Percentiles rank a stretch among this genome's conserved stretches.
phyloP scores from a whole-genome alignment of 768 basidiomycete species.

The Suillus variegatus region DNA sequence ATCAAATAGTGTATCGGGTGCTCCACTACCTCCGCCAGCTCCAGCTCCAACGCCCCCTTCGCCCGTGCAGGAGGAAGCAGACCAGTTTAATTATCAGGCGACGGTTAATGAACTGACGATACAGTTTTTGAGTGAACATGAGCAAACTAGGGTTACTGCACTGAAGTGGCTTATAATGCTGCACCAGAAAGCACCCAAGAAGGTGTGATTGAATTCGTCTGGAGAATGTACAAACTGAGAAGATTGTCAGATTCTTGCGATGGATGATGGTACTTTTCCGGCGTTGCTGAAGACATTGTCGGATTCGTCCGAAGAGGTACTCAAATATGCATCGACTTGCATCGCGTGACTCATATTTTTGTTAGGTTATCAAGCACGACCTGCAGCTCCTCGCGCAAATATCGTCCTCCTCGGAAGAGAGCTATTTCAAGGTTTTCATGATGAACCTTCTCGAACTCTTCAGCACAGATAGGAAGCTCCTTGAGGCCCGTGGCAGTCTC shows the following conservation, averaged over 20 bases:
- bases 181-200: constrained; percentile 96
- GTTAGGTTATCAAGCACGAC: constrained; percentile 92
- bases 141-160: constrained; percentile 94
- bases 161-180: constrained; percentile 98
- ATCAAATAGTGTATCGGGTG: constrained; percentile 40
- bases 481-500: constrained; percentile 91
- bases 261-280: constrained; percentile 97
- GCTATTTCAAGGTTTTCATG: constrained; percentile 96
- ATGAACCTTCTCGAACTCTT: constrained; percentile 92
- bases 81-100: constrained; percentile 87
- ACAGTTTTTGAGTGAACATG: constrained; percentile 94
- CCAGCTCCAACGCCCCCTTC: constrained; percentile 31
- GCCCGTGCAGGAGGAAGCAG: constrained; percentile 49
- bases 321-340: constrained; percentile 11
- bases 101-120: constrained; percentile 92
- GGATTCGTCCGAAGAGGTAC: constrained; percentile 92
- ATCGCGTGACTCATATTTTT: constrained; percentile 9
- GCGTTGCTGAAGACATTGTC: constrained; percentile 94
- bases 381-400: constrained; percentile 96
- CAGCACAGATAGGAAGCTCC: constrained; percentile 86
- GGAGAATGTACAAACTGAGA: not conserved
- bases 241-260: constrained; percentile 74
- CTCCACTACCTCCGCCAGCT: constrained; percentile 33
- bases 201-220: constrained; percentile 46
- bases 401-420: constrained; percentile 92